phyloP scores from a whole-genome alignment of 2,329 filamentous ascomycete species.

The Claviceps maximensis region DNA sequence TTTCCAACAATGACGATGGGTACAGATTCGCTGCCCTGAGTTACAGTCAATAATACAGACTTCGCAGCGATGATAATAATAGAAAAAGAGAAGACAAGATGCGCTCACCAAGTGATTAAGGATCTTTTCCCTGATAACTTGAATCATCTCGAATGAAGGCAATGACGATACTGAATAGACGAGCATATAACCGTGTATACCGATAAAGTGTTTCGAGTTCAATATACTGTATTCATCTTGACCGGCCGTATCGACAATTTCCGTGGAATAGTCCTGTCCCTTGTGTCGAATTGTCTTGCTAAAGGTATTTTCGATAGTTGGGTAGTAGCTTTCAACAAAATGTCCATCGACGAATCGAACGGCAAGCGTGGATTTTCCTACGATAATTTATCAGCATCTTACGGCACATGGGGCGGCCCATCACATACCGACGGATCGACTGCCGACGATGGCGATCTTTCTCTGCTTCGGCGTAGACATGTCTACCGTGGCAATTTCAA shows the following conservation, averaged over 20 bases:
- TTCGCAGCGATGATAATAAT: background rate
- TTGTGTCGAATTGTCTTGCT: constrained; percentile 90
- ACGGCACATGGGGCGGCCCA: background rate
- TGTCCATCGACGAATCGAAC: constrained; percentile 96
- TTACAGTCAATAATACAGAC: background rate
- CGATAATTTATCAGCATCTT: background rate
- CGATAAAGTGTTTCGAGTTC: constrained; percentile 97
- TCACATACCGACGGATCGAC: constrained; percentile 60
- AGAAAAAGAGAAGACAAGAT: background rate
- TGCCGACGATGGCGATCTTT: constrained; percentile 93
- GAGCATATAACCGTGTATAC: constrained; percentile 96
- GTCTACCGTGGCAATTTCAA: background rate
- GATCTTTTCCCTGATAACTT: constrained; percentile 93
- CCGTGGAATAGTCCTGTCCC: constrained; percentile 83
- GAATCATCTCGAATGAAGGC: constrained; percentile 94
- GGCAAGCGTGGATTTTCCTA: constrained; percentile 94
- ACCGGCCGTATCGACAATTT: constrained; percentile 96
- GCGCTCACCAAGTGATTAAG: constrained; percentile 74
- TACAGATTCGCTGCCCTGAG: constrained; percentile 76
- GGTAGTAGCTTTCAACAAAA: constrained; percentile 98
- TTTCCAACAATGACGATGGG: constrained; percentile 93
- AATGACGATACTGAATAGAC: constrained; percentile 94
- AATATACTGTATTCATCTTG: constrained; percentile 99
- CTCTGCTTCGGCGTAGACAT: constrained; percentile 73
- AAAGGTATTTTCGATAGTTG: constrained; percentile 98